Base-by-base conservation (phyloP, 352 stramenopile genomes). In the Phytopythium oedochilum region DNA sequence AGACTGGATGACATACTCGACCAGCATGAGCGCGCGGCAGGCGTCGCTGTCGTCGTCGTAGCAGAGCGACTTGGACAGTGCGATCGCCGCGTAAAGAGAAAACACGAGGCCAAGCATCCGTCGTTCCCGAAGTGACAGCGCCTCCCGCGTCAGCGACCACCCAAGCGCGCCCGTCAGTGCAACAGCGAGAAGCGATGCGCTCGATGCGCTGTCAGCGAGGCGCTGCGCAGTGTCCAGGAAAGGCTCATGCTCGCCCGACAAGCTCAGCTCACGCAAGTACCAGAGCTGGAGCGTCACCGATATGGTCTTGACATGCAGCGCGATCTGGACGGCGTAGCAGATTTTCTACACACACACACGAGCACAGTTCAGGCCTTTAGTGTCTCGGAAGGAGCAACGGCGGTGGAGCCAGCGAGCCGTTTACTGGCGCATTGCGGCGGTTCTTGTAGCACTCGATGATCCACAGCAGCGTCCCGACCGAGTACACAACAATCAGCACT, bases 1-100 rank as follows among this genome's bases (percentile, higher is more conserved):
- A 18, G 75, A 86, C 48, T 83, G 80, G 36, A 88, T 65, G 20
- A 83, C 50, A 42, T 88, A 88, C 47, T 90, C 79, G 0, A 70
- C 75, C 14, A 90, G 64, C 68, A 87, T 61, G 38, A 84, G 83
- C 12, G 62, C 75, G 23, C 85, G 78, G 57, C 75, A 90, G 15
- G 78, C 55, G 20, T 74, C 68, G 18, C 35, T 34, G 28, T 81
- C 66, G 11, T 71, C 51, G 10, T 62, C 61, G 7, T 64, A 57
- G 44, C 79, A 90, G 12, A 66, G 61, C 1, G 73, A 68, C 51
- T 87, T 83, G 44, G 70, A 66, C 22, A 83, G 38, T 1, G 63
- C 60, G 28, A 86, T 68, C 1, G 66, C 36, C 3, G 68, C 46
- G 52, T 81, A 87, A 20, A 86, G 38, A 5, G 60, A 22, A 9